Evolutionary conservation across 805 yeast species (phyloP).

Genomic region (Metschnikowia lunata): DNA sequence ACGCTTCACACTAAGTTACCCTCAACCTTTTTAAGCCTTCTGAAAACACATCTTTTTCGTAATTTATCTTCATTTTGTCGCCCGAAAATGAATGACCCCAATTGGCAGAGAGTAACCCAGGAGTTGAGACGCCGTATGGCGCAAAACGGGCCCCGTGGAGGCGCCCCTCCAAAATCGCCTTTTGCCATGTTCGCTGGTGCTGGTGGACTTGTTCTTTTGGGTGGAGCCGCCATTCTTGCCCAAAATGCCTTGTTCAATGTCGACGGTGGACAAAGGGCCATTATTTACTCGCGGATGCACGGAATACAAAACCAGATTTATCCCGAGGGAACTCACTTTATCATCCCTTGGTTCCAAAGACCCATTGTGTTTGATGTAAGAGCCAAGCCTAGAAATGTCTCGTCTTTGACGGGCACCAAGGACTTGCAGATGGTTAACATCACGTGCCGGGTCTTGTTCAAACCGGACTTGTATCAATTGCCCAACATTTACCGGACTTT

Average conservation of each 20-base stretch:
- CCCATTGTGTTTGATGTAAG: conserved; percentile 89
- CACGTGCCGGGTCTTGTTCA: conserved; percentile 94
- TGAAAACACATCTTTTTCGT: no score
- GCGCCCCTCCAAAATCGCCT: conserved; percentile 33
- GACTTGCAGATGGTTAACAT: conserved; percentile 98
- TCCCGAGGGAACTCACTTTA: conserved; percentile 91
- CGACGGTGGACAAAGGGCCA: conserved; percentile 99
- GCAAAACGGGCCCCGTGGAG: conserved; percentile 21
- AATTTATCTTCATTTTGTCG: neutral
- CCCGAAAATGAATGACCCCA: conserved; percentile 34
- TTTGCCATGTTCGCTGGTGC: conserved; percentile 38
- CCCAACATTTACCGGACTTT: conserved; percentile 88
- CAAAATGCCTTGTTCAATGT: conserved; percentile 49
- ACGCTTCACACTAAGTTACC: no score
- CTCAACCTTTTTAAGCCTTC: no score
- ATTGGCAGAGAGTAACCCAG: conserved; percentile 38
- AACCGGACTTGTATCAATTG: conserved; percentile 74
- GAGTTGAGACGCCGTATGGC: conserved; percentile 38
- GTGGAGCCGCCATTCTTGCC: conserved; percentile 38
- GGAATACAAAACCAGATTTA: conserved; percentile 83
- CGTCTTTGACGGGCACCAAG: conserved; percentile 94
- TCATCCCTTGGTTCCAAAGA: conserved; percentile 93
- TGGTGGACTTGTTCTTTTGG: conserved; percentile 38
- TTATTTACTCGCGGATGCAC: conserved; percentile 78
- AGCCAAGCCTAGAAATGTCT: conserved; percentile 90